Evolutionary conservation across 2,329 filamentous ascomycete species (phyloP), one percentile per base, ranked within the genome.

Genomic region (Aphanocladium album): DNA sequence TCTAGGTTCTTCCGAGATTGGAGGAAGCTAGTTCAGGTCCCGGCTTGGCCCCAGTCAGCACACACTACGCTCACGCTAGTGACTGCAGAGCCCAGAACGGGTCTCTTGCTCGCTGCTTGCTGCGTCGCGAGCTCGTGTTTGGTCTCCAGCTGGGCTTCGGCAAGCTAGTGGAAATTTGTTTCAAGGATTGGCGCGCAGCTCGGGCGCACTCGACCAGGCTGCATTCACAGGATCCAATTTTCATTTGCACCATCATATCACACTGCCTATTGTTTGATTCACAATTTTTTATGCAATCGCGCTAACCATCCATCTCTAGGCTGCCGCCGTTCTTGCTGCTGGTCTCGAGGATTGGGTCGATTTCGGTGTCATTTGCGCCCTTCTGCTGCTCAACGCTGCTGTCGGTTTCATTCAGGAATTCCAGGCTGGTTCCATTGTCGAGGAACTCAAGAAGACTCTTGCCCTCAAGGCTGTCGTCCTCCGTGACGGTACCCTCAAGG

Each of bases 351-450:
- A 95, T 70, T 96, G 91, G 91, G 89, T 96, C 65, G 91, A 96
- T 79, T 93, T 96, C 71, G 91, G 90, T 81, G 91, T 96, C 71
- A 96, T 96, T 67, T 91, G 89, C 75, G 91, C 79, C 71, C 82
- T 96, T 55, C 83, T 96, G 11, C 74, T 96, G 66, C 88, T 96
- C 65, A 96, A 96, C 79, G 91, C 91, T 46, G 79, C 77, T 65
- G 91, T 96, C 65, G 91, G 91, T 77, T 96, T 96, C 77, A 80
- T 93, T 62, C 91, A 96, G 75, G 91, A 96, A 78, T 96, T 83
- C 77, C 90, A 96, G 77, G 91, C 91, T 64, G 91, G 90, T 72
- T 93, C 89, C 60, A 95, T 96, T 65, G 91, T 96, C 77, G 90
- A 93, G 53, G 90, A 95, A 73, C 78, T 96, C 70, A 96, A 96